These are phyloP conservation scores for Vitis hybrid DNA, from an alignment of 177 flowering plant species.

Conservation along the genomic window DNA sequence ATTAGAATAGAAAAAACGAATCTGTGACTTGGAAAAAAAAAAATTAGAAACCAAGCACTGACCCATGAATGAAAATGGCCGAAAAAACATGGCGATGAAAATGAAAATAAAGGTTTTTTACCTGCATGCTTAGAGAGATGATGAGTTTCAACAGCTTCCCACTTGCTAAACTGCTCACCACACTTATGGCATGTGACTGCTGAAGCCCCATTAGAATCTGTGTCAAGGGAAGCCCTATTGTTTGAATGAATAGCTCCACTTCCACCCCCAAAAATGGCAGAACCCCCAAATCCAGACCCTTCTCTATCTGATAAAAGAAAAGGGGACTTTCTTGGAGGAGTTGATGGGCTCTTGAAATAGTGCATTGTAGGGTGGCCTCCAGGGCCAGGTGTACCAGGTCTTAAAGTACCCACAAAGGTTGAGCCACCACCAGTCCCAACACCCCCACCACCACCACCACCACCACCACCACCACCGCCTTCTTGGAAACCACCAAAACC, in stretches of 20 bases:
- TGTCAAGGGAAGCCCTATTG: conserved; percentile 46
- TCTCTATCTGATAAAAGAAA: conserved; percentile 38
- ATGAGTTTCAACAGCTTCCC: conserved; percentile 89
- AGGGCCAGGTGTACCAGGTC: conserved; percentile 89
- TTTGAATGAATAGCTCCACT: conserved; percentile 30
- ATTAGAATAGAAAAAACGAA: neutral
- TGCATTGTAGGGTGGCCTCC: conserved; percentile 66
- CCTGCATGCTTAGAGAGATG: conserved; percentile 98
- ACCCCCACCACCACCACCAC: conserved; percentile 19
- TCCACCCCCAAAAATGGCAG: conserved; percentile 22
- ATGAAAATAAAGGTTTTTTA: conserved; percentile 21
- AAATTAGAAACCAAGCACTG: no score
- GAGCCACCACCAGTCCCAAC: conserved; percentile 40
- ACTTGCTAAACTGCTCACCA: conserved; percentile 78
- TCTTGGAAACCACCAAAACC: conserved; percentile 53
- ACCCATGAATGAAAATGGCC: neutral
- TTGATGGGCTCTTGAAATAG: conserved; percentile 38
- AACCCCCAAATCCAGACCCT: conserved; percentile 34
- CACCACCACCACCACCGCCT: conserved; percentile 10
- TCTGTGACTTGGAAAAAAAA: no score
- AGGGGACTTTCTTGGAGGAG: conserved; percentile 47
- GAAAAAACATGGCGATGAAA: neutral
- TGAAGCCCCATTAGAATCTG: conserved; percentile 51
- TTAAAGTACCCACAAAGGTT: conserved; percentile 72
- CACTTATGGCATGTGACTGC: conserved; percentile 73